A percentile compares a stretch with the other conserved stretches of the same genome.
Conservation (phyloP, 2,329 filamentous ascomycete species). For the Sclerotiophoma versabilis region DNA sequence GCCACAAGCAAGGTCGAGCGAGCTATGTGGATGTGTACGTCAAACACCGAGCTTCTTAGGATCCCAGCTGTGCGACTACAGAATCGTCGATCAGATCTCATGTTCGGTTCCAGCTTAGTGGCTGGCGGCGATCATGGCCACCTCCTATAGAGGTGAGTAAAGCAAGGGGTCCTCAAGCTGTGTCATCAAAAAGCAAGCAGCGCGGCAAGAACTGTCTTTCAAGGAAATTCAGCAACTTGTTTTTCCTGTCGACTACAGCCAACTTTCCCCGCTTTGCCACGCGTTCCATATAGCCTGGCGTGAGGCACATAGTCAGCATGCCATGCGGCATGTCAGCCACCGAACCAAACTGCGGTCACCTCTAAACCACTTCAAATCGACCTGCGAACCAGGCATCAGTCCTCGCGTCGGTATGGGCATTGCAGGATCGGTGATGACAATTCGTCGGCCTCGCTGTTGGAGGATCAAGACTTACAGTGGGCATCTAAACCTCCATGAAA, state of each 20-base stretch:
- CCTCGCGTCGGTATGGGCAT: neutral
- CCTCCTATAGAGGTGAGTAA: too few species aligned
- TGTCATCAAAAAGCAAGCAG: neutral
- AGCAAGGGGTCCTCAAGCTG: too few species aligned
- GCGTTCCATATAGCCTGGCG: neutral
- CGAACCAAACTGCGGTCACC: neutral
- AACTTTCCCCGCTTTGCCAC: neutral
- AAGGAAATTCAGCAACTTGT: neutral
- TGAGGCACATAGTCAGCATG: conserved; percentile 8
- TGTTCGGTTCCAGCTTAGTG: too few species aligned
- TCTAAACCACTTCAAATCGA: neutral
- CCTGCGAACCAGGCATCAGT: neutral
- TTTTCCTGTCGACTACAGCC: neutral
- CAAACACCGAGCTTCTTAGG: neutral
- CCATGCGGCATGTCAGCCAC: conserved; percentile 8
- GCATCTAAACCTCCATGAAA: too few species aligned
- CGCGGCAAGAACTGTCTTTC: neutral
- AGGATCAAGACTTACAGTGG: neutral
- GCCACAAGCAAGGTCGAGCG: too few species aligned
- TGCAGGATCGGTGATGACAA: too few species aligned
- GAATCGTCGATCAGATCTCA: too few species aligned
- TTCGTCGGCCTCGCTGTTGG: too few species aligned
- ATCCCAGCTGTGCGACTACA: neutral
- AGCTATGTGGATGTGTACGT: neutral
- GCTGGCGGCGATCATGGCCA: too few species aligned